A percentile compares a stretch with the other conserved stretches of the same genome.
These are phyloP conservation scores for Darksidea phi DNA, from an alignment of 495 filamentous ascomycete genomes.

Conservation along the genomic window DNA sequence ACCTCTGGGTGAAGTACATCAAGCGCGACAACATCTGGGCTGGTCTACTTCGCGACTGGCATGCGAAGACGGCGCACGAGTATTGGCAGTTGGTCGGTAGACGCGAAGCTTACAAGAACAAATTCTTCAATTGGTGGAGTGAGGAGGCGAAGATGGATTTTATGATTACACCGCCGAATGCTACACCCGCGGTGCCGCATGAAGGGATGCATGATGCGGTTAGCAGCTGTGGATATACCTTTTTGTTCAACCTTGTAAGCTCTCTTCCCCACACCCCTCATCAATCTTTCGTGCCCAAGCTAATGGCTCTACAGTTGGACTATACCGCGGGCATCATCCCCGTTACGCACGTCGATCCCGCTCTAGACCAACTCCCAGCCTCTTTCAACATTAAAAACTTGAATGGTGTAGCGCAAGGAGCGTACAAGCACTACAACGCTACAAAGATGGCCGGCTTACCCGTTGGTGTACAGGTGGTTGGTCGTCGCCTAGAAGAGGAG, in stretches of 20 bases:
- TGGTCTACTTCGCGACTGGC: conserved; percentile 68
- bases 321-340: conserved; percentile 84
- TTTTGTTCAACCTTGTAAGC: conserved; percentile 83
- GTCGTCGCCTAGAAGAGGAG: conserved; percentile 83
- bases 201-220: conserved; percentile 84
- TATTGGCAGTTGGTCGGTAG: conserved; percentile 77
- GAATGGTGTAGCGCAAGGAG: conserved; percentile 76
- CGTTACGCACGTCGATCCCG: conserved; percentile 76
- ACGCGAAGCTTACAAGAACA: conserved; percentile 72
- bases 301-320: conserved; percentile 58
- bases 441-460: conserved; percentile 81
- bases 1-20: conserved; percentile 83
- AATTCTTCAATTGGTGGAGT: conserved; percentile 83
- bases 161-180: conserved; percentile 81
- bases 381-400: conserved; percentile 61
- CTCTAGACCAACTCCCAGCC: conserved; percentile 61
- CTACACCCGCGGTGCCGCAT: conserved; percentile 85
- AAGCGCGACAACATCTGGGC: conserved; percentile 74
- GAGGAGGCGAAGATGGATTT: conserved; percentile 64
- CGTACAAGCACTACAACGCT: conserved; percentile 86
- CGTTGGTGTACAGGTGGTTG: conserved; percentile 83
- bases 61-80: conserved; percentile 65
- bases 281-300: too few species aligned
- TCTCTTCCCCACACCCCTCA: neutral
- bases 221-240: conserved; percentile 89